Evolutionary conservation across 176 grass and related monocot species (phyloP).

Genomic region (Puya raimondii): DNA sequence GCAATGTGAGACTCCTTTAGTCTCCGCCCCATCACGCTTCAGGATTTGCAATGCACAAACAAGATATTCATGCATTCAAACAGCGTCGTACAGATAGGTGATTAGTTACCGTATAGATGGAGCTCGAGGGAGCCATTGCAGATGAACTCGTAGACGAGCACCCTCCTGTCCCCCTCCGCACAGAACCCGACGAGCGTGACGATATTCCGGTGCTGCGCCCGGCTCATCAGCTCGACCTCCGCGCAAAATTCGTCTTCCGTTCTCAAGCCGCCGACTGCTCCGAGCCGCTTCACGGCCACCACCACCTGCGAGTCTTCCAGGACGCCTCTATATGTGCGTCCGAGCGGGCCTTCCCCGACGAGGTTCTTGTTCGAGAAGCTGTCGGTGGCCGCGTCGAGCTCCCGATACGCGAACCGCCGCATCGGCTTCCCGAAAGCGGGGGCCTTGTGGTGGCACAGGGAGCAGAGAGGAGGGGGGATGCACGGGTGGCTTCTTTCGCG

Average conservation of each 20-base stretch:
- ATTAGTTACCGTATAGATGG: slow-evolving; percentile 14
- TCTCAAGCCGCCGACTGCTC: background rate
- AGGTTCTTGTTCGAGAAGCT: slow-evolving; percentile 10
- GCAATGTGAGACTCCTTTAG: too few species aligned
- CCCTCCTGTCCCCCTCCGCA: background rate
- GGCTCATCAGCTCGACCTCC: slow-evolving; percentile 21
- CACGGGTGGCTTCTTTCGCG: slow-evolving; percentile 9
- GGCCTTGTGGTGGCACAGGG: slow-evolving; percentile 22
- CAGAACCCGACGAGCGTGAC: slow-evolving; percentile 22
- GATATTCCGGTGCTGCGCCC: slow-evolving; percentile 23
- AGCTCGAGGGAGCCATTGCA: slow-evolving; percentile 24
- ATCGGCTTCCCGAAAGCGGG: slow-evolving; percentile 24
- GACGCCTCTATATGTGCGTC: slow-evolving; percentile 10
- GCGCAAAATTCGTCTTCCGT: slow-evolving; percentile 14
- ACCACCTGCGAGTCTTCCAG: slow-evolving; percentile 20
- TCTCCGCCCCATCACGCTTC: too few species aligned
- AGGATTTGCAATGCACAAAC: too few species aligned
- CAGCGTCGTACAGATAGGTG: too few species aligned
- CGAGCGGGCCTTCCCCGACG: slow-evolving; percentile 9
- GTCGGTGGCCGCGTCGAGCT: slow-evolving; percentile 13
- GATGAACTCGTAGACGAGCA: slow-evolving; percentile 21
- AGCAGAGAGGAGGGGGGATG: slow-evolving; percentile 24
- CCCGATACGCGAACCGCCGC: slow-evolving; percentile 10
- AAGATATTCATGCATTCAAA: too few species aligned
- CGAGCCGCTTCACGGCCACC: slow-evolving; percentile 21